Base-by-base conservation (phyloP, 768 basidiomycete genomes). In the Lyophyllum decastes region DNA sequence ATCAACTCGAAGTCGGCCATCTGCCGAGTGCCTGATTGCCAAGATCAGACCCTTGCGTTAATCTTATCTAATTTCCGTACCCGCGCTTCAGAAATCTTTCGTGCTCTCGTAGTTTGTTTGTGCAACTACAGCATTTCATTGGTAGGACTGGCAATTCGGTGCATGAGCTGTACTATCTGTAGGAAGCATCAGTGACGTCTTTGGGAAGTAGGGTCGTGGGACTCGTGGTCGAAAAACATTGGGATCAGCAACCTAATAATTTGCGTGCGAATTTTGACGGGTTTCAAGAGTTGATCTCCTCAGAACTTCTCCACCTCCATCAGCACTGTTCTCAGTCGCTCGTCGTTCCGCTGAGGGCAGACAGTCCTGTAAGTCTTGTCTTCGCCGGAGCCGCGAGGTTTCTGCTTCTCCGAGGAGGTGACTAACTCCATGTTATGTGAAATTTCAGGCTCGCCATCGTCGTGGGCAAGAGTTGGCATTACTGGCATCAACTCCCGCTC, bases 371-470 rank as follows among this genome's bases (percentile, higher is more conserved):
- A 51, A 51, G 49, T 51, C 17, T 2, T 22, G 17, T 24, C 4
- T 34, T 51, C 21, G 19, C 26, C 33, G 22, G 35, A 17, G 5
- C 7, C 5, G 19, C 4, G 49, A 30, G 5, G 6, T 17, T 35
- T 49, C 5, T 33, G 30, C 30, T 22, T 50, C 3, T 17, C 6
- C 21, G 21, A 44, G 2, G 10, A 19, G 5, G 6, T 19, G 2
- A 44, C 19, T 26, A 14, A 53, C 43, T 21, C 12, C 17, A 27
- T 7, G 30, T 24, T 51, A 19, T 25, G 33, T 21, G 10, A 25
- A 33, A 22, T 22, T 45, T 35, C 45, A 58, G 57, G 57, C 48
- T 48, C 57, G 57, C 41, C 35, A n/a, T n/a, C n/a, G 44, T 52
- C 16, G 55, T 50, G 41, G 17, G 34, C 45, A 14, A 46, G 27